Base-by-base conservation (phyloP, 805 yeast species). In the Cyberlindnera amylophila region DNA sequence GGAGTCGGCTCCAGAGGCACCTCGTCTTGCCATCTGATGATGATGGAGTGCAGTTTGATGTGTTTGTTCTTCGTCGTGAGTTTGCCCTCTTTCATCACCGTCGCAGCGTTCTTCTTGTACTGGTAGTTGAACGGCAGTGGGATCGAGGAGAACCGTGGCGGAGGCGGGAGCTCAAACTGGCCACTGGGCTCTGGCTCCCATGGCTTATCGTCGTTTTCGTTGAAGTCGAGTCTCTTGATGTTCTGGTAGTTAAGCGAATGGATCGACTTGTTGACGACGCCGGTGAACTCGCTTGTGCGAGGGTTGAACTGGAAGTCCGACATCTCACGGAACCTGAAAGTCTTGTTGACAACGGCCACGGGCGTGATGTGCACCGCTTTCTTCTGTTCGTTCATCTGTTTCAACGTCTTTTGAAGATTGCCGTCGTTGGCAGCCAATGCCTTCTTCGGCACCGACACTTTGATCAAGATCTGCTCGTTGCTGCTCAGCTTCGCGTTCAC, bases 221-320 rank as follows among this genome's bases (percentile, higher is more conserved):
- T 52, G 29, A 65, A 49, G 18, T 60, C 55, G 13, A 79, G 62
- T 7, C 57, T 44, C 40, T 65, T 65, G 44, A 79, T 73, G 24
- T 66, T 57, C 2, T 57, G 57, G 18, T 71, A 60, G 49, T 75
- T 61, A 7, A 78, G 74, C 0, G 59, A 46, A 31, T 66, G 66
- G 4, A 81, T 52, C 2, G 81, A 67, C 1, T 52, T 42, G 28
- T 64, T 53, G 36, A 75, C 62, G 17, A 57, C 67, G 7, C 61
- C 49, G 1, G 75, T 70, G 47, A 80, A 75, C 2, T 66, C 59
- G 12, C 83, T 81, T 51, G 76, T 72, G 38, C 72, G 74, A 11
- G 88, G 75, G 26, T 76, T 67, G 49, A 77, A 74, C 60, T 93
- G 98, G 61, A 88, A 91, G 63, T 90, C 98, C 0, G 91, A 81